Evolutionary conservation across 495 filamentous ascomycete species (phyloP).

Genomic region (Hypomontagnella submonticulosa): DNA sequence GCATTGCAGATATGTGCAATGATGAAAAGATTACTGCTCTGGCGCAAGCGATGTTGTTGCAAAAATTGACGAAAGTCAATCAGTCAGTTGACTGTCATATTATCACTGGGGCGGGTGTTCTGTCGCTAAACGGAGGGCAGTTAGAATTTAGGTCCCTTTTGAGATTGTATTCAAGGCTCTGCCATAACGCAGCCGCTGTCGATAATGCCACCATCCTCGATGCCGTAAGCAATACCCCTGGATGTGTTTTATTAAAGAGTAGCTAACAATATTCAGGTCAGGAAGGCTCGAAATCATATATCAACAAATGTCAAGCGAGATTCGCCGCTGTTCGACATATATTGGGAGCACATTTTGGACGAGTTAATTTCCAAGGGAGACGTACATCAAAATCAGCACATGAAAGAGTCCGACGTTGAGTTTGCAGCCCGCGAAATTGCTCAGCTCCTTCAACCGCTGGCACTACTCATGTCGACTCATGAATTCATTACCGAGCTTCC

Average conservation of each 20-base stretch:
- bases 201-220: conserved; percentile 67
- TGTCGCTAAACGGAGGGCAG: conserved; percentile 79
- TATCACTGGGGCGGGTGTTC: conserved; percentile 77
- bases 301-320: conserved; percentile 72
- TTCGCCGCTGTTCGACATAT: conserved; percentile 79
- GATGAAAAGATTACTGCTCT: conserved; percentile 94
- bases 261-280: conserved; percentile 60
- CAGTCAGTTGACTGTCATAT: conserved; percentile 81
- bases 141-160: conserved; percentile 85
- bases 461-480: conserved; percentile 73
- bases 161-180: conserved; percentile 80
- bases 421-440: conserved; percentile 85
- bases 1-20: conserved; percentile 79
- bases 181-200: conserved; percentile 75
- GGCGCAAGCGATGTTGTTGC: conserved; percentile 93
- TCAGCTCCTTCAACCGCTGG: conserved; percentile 83
- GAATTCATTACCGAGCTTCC: conserved; percentile 54
- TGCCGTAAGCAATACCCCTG: conserved; percentile 65
- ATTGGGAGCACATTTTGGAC: conserved; percentile 84
- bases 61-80: conserved; percentile 88
- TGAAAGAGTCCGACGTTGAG: conserved; percentile 76
- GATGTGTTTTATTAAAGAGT: conserved; percentile 28
- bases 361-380: conserved; percentile 91
- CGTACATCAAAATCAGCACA: conserved; percentile 66
- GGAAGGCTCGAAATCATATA: conserved; percentile 80